Base-by-base conservation (phyloP, 371 early-diverging fungal species). In the Conidiobolus incongruus region DNA sequence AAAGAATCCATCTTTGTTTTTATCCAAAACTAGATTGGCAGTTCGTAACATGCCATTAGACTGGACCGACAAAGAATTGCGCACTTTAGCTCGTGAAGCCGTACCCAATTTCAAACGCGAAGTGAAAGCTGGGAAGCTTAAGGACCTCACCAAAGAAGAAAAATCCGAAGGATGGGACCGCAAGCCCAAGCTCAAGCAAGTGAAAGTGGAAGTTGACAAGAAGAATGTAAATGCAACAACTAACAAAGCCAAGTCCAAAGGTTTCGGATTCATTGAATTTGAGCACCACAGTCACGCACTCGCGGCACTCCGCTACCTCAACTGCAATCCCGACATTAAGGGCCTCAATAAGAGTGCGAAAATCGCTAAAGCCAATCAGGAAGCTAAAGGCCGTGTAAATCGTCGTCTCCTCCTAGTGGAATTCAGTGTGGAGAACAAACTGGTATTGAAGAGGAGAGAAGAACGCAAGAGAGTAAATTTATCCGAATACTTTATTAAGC, bases 211-310 rank as follows among this genome's bases (percentile, higher is more conserved):
- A 20, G 65, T 78, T 39, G 70, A 68, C 51, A 73, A 71, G 47
- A 81, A 79, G 44, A 66, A 82, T 38, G 62, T 81, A 16, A 91
- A 91, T 52, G 50, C 66, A 4, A 51, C 49, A 2, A 77, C 79
- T 0, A 62, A 70, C 21, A 54, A 72, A 48, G 53, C 65, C 4
- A 66, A 76, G 33, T 81, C 82, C 47, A 81, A 80, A 57, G 93
- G 95, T 38, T 90, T 75, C 47, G 93, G 82, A 23, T 94, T 94
- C 65, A 61, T 93, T 56, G 92, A 94, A 58, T 89, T 78, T 51
- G 62, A 55, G 2, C 60, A 66, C 15, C 92, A 92, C 51, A 66
- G 82, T 0, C 89, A 92, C 50, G 91, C 95, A 13, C 59, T 94
- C 41, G 85, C 89, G 6, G 78, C 81, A 42, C 61, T 94, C 46